Evolutionary conservation across 2,329 filamentous ascomycete species (phyloP).

Genomic region (Paracoccidioides brasiliensis): DNA sequence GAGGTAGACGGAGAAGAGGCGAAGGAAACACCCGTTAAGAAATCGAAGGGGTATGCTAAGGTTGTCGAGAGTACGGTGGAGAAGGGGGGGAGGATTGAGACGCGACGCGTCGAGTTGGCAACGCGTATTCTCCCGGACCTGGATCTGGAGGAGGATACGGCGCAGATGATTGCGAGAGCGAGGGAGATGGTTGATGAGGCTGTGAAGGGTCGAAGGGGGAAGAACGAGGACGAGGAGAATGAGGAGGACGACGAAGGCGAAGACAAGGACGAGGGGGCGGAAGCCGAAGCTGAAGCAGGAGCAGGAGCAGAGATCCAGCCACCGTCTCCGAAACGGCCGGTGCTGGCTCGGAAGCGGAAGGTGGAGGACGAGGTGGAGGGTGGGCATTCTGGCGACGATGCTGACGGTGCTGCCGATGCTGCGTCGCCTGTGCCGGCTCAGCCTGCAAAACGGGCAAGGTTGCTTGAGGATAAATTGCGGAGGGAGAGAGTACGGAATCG

Average conservation of each 20-base stretch:
- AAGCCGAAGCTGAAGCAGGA: too few relatives aligned
- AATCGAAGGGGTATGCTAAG: conserved; percentile 40
- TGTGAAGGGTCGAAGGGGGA: conserved; percentile 37
- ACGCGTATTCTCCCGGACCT: conserved; percentile 54
- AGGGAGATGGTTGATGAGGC: conserved; percentile 75
- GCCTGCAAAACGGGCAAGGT: conserved; percentile 56
- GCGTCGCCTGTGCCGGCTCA: conserved; percentile 28
- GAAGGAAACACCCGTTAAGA: conserved; percentile 3
- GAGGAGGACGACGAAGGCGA: conserved; percentile 20
- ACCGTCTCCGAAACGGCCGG: conserved; percentile 10
- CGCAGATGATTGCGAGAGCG: conserved; percentile 73
- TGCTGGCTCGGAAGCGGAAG: conserved; percentile 54
- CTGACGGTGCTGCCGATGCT: conserved; percentile 21
- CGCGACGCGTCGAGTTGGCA: conserved; percentile 59
- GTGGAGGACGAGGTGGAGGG: conserved; percentile 51
- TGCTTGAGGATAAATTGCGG: conserved; percentile 61
- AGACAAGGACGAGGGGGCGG: too few relatives aligned
- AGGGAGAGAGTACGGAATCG: conserved; percentile 78
- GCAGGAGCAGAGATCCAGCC: not conserved
- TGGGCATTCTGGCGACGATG: conserved; percentile 21
- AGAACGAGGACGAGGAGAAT: conserved; percentile 29
- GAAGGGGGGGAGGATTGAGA: conserved; percentile 43
- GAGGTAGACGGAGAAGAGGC: conserved; percentile 21
- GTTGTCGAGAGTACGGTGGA: conserved; percentile 54
- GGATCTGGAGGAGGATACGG: conserved; percentile 62